Conservation (phyloP, 2,329 filamentous ascomycete species). For the Neophaeococcomyces mojaviensis region DNA sequence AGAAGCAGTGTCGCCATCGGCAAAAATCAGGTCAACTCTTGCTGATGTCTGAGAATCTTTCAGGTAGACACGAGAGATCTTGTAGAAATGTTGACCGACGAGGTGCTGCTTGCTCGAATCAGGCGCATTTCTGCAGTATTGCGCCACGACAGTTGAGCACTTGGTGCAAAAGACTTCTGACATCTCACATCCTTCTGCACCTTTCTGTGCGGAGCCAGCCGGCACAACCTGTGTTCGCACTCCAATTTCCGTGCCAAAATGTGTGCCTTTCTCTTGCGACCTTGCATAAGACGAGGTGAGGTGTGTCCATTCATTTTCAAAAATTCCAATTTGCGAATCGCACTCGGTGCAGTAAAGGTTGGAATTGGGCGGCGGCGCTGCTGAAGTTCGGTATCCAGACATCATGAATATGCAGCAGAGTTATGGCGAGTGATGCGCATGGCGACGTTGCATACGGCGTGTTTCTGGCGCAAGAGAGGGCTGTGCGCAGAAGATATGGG, state of each 20-base stretch:
- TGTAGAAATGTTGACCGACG: constrained; percentile 21
- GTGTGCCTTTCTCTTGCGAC: constrained; percentile 14
- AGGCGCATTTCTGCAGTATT: constrained; percentile 19
- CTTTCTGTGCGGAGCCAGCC: constrained; percentile 13
- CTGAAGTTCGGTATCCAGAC: not conserved
- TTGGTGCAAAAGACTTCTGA: constrained; percentile 21
- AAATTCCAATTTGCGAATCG: constrained; percentile 20
- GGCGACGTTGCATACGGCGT: too few species aligned
- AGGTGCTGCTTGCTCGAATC: constrained; percentile 13
- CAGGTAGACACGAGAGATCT: constrained; percentile 19
- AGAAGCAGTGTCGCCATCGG: constrained; percentile 5
- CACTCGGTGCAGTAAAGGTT: constrained; percentile 21
- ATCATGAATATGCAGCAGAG: not conserved
- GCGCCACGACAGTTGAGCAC: constrained; percentile 18
- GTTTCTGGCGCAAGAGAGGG: too few species aligned
- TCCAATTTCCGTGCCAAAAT: constrained; percentile 17
- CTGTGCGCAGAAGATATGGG: too few species aligned
- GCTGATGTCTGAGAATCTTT: constrained; percentile 14
- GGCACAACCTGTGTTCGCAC: constrained; percentile 18
- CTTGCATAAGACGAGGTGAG: constrained; percentile 20
- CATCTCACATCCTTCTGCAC: constrained; percentile 19
- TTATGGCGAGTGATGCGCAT: too few species aligned
- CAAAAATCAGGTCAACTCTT: constrained; percentile 15
- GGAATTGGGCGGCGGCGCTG: constrained; percentile 5
- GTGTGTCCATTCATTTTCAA: constrained; percentile 22